Evolutionary conservation across 805 yeast species (phyloP).

Genomic region (Candida morakotiae): DNA sequence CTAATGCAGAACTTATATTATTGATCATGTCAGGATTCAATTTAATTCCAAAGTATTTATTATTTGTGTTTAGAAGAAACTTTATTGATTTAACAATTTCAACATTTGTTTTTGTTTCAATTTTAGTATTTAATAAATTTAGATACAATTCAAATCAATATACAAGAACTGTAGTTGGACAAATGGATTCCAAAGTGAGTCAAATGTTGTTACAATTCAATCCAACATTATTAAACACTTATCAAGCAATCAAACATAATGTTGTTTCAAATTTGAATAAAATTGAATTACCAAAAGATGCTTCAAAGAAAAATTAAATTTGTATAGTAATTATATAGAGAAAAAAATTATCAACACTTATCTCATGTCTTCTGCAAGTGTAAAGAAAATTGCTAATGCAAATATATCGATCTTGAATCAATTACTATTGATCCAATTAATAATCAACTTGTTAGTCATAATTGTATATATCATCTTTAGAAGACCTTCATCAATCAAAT

Average conservation of each 20-base stretch:
- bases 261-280: constrained; percentile 16
- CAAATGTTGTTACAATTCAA: constrained; percentile 12
- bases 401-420: constrained; percentile 37
- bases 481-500: constrained; percentile 44
- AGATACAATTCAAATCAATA: constrained; percentile 30
- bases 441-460: constrained; percentile 38
- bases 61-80: constrained; percentile 29
- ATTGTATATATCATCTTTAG: constrained; percentile 30
- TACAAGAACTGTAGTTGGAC: constrained; percentile 37
- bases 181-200: constrained; percentile 41
- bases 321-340: not conserved
- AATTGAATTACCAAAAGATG: constrained; percentile 18
- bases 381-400: constrained; percentile 47
- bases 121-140: constrained; percentile 31
- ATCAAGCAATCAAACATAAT: constrained; percentile 17
- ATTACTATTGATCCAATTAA: constrained; percentile 29
- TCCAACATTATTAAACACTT: constrained; percentile 13
- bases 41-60: constrained; percentile 21
- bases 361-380: constrained; percentile 54
- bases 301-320: constrained; percentile 9
- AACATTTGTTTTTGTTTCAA: constrained; percentile 26
- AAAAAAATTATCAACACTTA: not conserved
- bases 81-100: constrained; percentile 30
- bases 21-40: constrained; percentile 17
- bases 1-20: constrained; percentile 32